A percentile compares a stretch with the other conserved stretches of the same genome.
Evolutionary conservation across 768 basidiomycete species (phyloP).

Genomic region (Lactarius sp.): DNA sequence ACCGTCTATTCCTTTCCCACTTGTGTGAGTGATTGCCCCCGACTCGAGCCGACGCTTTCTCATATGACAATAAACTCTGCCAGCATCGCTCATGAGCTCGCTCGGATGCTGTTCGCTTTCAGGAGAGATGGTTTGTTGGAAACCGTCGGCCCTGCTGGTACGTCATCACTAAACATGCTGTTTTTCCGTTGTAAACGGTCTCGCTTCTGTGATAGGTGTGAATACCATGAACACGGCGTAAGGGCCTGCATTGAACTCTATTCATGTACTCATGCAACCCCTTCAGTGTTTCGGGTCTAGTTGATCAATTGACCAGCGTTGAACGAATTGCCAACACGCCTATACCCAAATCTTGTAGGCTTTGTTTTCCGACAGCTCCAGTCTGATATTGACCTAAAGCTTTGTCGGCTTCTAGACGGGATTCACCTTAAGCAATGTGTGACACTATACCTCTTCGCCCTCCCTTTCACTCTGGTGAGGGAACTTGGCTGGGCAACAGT

Average conservation of each 20-base stretch:
- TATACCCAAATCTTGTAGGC: slow-evolving; percentile 69
- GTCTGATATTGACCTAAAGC: slow-evolving; percentile 8
- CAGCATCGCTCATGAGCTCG: slow-evolving; percentile 81
- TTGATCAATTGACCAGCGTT: slow-evolving; percentile 80
- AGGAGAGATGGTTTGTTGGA: slow-evolving; percentile 80
- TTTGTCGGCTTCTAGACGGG: slow-evolving; percentile 52
- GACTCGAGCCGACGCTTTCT: neutral
- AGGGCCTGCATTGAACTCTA: slow-evolving; percentile 26
- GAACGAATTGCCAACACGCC: slow-evolving; percentile 90
- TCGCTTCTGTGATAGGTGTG: slow-evolving; percentile 42
- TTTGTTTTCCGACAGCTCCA: neutral
- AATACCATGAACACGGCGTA: slow-evolving; percentile 73
- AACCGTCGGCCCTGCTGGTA: slow-evolving; percentile 84
- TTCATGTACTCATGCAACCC: slow-evolving; percentile 1
- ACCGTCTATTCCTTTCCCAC: slow-evolving; percentile 63
- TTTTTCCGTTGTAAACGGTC: neutral
- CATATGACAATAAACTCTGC: neutral
- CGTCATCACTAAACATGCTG: slow-evolving; percentile 20
- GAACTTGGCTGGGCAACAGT: slow-evolving; percentile 82
- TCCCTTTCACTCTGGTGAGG: slow-evolving; percentile 81
- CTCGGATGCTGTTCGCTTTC: slow-evolving; percentile 62
- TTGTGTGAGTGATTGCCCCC: slow-evolving; percentile 49
- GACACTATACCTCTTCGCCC: slow-evolving; percentile 84
- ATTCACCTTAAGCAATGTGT: slow-evolving; percentile 95
- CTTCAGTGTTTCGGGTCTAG: slow-evolving; percentile 68